A percentile compares a stretch with the other conserved stretches of the same genome.
Conservation (phyloP, 495 filamentous ascomycete species). For the Tuber aestivum region DNA sequence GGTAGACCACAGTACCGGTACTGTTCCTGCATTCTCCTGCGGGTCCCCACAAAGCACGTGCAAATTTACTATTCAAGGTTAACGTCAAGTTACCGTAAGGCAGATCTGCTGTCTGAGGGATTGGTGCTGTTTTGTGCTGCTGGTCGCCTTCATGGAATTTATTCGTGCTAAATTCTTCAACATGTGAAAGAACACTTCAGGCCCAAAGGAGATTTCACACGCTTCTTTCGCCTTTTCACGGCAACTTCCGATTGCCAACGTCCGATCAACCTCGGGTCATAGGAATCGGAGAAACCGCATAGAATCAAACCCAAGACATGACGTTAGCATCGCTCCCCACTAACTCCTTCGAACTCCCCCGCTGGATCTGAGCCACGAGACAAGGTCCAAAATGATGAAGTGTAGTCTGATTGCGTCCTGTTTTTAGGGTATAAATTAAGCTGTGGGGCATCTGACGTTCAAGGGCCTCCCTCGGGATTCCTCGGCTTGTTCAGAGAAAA, state of each 20-base stretch:
- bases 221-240: slow-evolving; percentile 8
- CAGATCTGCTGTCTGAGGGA: background rate
- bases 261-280: slow-evolving; percentile 27
- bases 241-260: slow-evolving; percentile 25
- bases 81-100: background rate
- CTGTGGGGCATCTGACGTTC: background rate
- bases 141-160: background rate
- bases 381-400: background rate
- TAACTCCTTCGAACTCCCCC: slow-evolving; percentile 1
- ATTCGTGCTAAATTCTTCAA: background rate
- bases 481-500: background rate
- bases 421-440: background rate
- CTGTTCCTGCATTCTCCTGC: background rate
- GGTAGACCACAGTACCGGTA: too few relatives aligned
- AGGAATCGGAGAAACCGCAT: slow-evolving; percentile 12
- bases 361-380: slow-evolving; percentile 11
- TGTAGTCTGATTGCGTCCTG: background rate
- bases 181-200: background rate
- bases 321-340: background rate
- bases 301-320: slow-evolving; percentile 16
- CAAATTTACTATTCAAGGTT: background rate
- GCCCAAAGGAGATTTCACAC: background rate
- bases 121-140: background rate
- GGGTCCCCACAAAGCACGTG: background rate
- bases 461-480: background rate